These are phyloP conservation scores for Leccinum sublutescens DNA, from an alignment of 768 basidiomycete species.

Conservation along the genomic window DNA sequence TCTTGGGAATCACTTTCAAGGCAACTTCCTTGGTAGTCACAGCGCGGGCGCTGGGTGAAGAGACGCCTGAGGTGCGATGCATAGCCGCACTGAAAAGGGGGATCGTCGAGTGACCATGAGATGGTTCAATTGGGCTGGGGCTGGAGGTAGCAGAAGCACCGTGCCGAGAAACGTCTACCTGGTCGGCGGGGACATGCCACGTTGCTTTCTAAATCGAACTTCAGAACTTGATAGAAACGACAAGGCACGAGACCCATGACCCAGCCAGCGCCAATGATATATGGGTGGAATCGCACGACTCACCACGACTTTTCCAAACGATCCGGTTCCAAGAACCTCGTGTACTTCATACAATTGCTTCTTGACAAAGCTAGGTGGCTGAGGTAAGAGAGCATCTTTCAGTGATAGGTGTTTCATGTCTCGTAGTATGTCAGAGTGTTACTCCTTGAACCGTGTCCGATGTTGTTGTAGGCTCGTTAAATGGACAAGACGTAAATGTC, in stretches of 20 bases:
- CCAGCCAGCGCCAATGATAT: neutral
- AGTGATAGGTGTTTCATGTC: slow-evolving; percentile 37
- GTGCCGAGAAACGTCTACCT: slow-evolving; percentile 51
- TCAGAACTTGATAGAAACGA: neutral
- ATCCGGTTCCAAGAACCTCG: slow-evolving; percentile 73
- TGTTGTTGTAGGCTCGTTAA: neutral
- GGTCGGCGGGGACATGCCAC: slow-evolving; percentile 71
- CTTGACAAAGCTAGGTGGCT: slow-evolving; percentile 83
- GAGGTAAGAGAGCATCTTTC: slow-evolving; percentile 67
- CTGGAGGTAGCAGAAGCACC: slow-evolving; percentile 49
- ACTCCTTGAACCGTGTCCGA: neutral
- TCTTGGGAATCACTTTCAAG: slow-evolving; percentile 90
- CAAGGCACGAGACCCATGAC: slow-evolving; percentile 5
- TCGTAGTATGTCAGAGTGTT: neutral
- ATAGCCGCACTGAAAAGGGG: slow-evolving; percentile 29
- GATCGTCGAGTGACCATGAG: slow-evolving; percentile 26
- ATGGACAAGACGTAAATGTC: neutral
- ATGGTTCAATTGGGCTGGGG: slow-evolving; percentile 19
- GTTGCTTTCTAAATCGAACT: slow-evolving; percentile 54
- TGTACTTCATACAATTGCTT: slow-evolving; percentile 80
- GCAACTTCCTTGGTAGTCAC: slow-evolving; percentile 70
- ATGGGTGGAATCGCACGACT: slow-evolving; percentile 24
- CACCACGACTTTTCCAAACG: slow-evolving; percentile 90
- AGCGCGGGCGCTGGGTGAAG: slow-evolving; percentile 26
- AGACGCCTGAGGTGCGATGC: slow-evolving; percentile 20